Conservation (phyloP, 2,329 filamentous ascomycete species). For the Pseudovirgaria hyperparasitica region DNA sequence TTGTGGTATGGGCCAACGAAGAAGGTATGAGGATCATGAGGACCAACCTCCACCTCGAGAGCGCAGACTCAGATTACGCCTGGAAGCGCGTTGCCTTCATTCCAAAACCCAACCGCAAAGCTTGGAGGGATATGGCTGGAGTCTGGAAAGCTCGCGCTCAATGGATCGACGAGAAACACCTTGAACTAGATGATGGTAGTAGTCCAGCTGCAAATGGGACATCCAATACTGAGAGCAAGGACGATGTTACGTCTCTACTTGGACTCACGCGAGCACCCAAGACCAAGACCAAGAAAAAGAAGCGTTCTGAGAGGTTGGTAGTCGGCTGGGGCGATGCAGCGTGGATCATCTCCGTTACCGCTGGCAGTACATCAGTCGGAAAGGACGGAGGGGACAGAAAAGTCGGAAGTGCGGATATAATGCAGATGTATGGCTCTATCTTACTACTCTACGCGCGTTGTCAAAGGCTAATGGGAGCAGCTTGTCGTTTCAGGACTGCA, state of each 20-base stretch:
- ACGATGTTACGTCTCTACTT: slow-evolving; percentile 20
- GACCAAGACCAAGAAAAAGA: slow-evolving; percentile 19
- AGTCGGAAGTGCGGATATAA: slow-evolving; percentile 74
- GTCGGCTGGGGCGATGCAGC: slow-evolving; percentile 94
- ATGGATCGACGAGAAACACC: slow-evolving; percentile 76
- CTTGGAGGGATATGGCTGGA: slow-evolving; percentile 92
- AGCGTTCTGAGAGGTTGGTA: slow-evolving; percentile 57
- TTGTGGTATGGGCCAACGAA: slow-evolving; percentile 91
- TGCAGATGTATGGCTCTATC: slow-evolving; percentile 64
- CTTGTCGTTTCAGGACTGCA: slow-evolving; percentile 82
- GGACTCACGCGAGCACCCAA: slow-evolving; percentile 34
- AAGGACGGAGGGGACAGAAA: slow-evolving; percentile 57
- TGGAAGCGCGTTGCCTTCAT: slow-evolving; percentile 95
- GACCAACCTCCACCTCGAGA: slow-evolving; percentile 69
- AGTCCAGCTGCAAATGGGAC: slow-evolving; percentile 21
- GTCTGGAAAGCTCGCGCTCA: slow-evolving; percentile 89
- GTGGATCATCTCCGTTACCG: slow-evolving; percentile 88
- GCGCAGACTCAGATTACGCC: slow-evolving; percentile 62
- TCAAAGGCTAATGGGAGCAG: slow-evolving; percentile 33
- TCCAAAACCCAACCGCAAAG: slow-evolving; percentile 70
- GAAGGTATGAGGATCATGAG: slow-evolving; percentile 97
- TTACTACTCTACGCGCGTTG: not conserved
- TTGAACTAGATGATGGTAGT: slow-evolving; percentile 59
- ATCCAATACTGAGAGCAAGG: slow-evolving; percentile 14
- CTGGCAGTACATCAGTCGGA: slow-evolving; percentile 53